Base-by-base conservation (phyloP, 306 rosid genomes). In the Lathyrus sativus region DNA sequence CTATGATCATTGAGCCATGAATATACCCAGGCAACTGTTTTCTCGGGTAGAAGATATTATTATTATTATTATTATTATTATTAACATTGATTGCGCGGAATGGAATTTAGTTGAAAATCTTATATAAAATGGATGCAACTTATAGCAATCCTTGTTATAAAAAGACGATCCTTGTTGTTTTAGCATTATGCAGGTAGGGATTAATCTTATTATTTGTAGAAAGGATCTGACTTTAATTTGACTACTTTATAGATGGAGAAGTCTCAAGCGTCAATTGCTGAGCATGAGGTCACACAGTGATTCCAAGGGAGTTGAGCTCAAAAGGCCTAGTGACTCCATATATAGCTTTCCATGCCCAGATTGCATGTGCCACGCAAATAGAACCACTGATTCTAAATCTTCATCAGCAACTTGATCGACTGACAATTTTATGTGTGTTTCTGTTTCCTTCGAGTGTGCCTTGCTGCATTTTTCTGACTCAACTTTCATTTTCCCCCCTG, bases 271-370 rank as follows among this genome's bases (percentile, higher is more conserved):
- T 11, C 97, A 93, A 57, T 78, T 93, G 86, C 78, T 82, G 72
- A 81, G 31, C 75, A 84, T 93, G 86, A 86, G 99, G 62, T 74
- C 86, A 45, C 97, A 93, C 75, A 87, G 96, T 17, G 99, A 86
- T 84, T 79, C 90, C 38, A 93, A 93, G 85, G 99, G 97, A 33
- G 81, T 80, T 69, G 99, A 93, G 78, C 75, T 90, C 41, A 93
- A 87, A 82, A 88, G 96, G 72, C 91, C 91, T 3, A 93, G 78
- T 64, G 97, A 93, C 82, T 93, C 99, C 0, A 81, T 88, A 74
- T 93, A 93, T 76, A 81, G 90, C 81, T 93, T 86, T 67, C 99
- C 99, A 7, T 93, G 99, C 87, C 99, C 99, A 9, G 95, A 93
- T 84, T 93, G 99, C 79, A 93, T 93, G 99, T 88, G 97, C 72